Percentiles rank a stretch among this genome's conserved stretches.
Conservation (phyloP, 1,139 yeast genomes). For the Saccharomyces hybrid region DNA sequence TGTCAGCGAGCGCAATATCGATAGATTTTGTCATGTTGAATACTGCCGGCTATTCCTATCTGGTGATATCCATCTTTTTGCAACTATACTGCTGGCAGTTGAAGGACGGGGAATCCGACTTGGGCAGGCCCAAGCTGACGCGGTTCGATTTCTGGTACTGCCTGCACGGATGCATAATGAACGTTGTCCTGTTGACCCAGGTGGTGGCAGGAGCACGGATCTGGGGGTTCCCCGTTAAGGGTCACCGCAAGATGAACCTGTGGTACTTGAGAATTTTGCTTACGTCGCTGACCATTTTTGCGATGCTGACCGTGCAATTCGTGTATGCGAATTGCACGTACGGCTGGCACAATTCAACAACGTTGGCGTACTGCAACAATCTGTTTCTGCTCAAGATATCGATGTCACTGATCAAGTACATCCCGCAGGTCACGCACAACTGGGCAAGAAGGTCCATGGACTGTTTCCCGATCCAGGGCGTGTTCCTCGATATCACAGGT, state of each 20-base stretch:
- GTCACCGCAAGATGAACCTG: slow-evolving; percentile 22
- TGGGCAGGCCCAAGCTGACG: slow-evolving; percentile 36
- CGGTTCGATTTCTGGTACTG: slow-evolving; percentile 39
- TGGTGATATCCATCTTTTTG: slow-evolving; percentile 35
- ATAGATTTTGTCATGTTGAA: slow-evolving; percentile 39
- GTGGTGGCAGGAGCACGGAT: too few species aligned
- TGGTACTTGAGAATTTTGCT: too few species aligned
- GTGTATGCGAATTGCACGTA: too few species aligned
- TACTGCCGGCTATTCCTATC: slow-evolving; percentile 38
- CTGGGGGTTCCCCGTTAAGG: too few species aligned
- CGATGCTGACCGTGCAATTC: too few species aligned
- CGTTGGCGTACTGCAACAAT: slow-evolving; percentile 24
- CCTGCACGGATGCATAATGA: slow-evolving; percentile 38
- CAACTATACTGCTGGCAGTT: slow-evolving; percentile 33
- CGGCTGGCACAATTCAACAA: too few species aligned
- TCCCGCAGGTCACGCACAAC: slow-evolving; percentile 56
- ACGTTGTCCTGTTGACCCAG: slow-evolving; percentile 36
- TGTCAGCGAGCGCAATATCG: slow-evolving; percentile 41
- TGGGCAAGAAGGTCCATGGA: slow-evolving; percentile 45
- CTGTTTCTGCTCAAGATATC: slow-evolving; percentile 39
- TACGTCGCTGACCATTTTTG: too few species aligned
- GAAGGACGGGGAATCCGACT: too few species aligned
- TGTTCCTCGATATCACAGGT: slow-evolving; percentile 47
- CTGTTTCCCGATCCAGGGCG: slow-evolving; percentile 51
- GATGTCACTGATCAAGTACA: slow-evolving; percentile 50